phyloP scores from a whole-genome alignment of 164 flowering plant genomes.

The Stephania cephalantha region DNA sequence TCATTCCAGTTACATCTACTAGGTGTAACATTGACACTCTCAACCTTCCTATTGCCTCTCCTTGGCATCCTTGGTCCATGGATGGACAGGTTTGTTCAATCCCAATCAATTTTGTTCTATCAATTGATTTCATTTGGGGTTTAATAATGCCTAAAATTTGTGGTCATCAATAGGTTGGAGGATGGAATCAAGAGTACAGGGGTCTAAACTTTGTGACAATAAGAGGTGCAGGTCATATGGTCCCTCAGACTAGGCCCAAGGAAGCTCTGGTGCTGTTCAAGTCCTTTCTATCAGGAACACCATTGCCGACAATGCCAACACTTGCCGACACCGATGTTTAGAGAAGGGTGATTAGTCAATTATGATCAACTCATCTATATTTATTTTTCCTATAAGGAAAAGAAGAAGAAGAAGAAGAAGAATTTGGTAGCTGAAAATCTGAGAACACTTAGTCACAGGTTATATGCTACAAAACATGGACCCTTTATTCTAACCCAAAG shows the following conservation, averaged over 20 bases:
- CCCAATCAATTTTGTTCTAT: not conserved
- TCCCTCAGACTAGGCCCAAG: slow-evolving; percentile 72
- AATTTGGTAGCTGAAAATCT: too few relatives aligned
- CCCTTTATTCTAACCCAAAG: too few relatives aligned
- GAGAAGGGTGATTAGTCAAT: not conserved
- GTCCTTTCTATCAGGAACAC: slow-evolving; percentile 54
- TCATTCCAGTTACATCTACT: slow-evolving; percentile 82
- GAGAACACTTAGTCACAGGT: too few relatives aligned
- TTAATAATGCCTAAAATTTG: not conserved
- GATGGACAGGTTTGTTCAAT: slow-evolving; percentile 61
- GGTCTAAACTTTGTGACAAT: slow-evolving; percentile 77
- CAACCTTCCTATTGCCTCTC: slow-evolving; percentile 45
- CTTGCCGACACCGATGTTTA: slow-evolving; percentile 21
- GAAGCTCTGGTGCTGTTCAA: slow-evolving; percentile 58
- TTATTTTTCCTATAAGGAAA: too few relatives aligned
- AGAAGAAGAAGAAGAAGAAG: too few relatives aligned
- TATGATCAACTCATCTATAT: not conserved
- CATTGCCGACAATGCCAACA: slow-evolving; percentile 41
- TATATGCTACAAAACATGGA: too few relatives aligned
- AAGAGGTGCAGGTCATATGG: slow-evolving; percentile 98
- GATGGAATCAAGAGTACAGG: slow-evolving; percentile 77
- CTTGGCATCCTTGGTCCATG: slow-evolving; percentile 97
- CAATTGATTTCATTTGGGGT: not conserved
- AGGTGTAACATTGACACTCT: slow-evolving; percentile 79
- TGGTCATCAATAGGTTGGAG: slow-evolving; percentile 63